Evolutionary conservation across 805 yeast species (phyloP), one percentile per base, ranked within the genome.

Genomic region (Kazachstania martiniae): DNA sequence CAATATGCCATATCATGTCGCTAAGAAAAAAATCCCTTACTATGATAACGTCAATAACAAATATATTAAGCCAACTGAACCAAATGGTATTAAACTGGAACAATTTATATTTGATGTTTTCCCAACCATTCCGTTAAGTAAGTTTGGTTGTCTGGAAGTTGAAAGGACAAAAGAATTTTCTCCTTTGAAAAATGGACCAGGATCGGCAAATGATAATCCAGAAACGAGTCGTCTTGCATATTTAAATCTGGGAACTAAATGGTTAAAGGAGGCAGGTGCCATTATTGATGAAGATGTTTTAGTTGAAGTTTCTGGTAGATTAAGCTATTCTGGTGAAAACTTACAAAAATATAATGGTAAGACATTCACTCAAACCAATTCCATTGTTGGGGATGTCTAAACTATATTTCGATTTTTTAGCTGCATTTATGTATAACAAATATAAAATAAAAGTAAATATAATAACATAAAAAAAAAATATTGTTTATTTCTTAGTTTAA

Each of bases 21-120:
- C 99, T 15, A 72, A 68, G 53, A 91, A 91, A 70, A 89, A 86
- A 63, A 84, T 91, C 40, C 74, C 84, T 3, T 60, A 57, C 33
- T 68, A 72, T 31, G 74, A 76, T 46, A 42, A 59, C 15, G 51
- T 46, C 1, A 60, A 72, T 0, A 74, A 73, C 19, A 53, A 62
- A 31, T 52, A 61, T 25, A 47, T 63, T 18, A 73, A 70, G 45
- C 95, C 97, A n/a, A 70, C 63, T 1, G 70, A 64, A 36, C 83
- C 89, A 29, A 91, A 91, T 56, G 98, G 97, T 27, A 77, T 89
- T 51, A 91, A 91, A 56, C 67, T 91, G 51, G 99, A 91, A 58
- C 97, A 89, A 56, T 91, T 91, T 49, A 94, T 91, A 36, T 91
- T 91, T 62, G 99, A 91, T 53, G 94, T 91, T 16, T 91, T 91